Base-by-base conservation (phyloP, 2,329 filamentous ascomycete species). In the Penicillium sp. region DNA sequence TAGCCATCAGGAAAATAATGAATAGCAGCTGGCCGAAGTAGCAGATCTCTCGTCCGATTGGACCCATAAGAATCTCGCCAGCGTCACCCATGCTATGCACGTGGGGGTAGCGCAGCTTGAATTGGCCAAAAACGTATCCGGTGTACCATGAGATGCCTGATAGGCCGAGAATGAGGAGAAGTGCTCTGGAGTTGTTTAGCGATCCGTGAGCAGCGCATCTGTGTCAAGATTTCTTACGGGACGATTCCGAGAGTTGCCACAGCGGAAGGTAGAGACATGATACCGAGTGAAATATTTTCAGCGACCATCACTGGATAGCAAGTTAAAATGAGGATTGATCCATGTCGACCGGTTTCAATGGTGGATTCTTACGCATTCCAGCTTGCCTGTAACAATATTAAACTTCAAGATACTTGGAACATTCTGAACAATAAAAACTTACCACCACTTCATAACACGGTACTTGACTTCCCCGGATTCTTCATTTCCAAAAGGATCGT, bases 1-100 rank as follows among this genome's bases (percentile, higher is more conserved):
- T 87, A 43, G 81, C 85, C 69, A 87, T 84, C 59, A 88, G 81
- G 73, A 89, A 88, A 58, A 86, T 75, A 44, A 89, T 76, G 69
- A 89, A 83, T 11, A 89, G 71, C 3, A 81, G 72, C 60, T 87
- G 85, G 61, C 82, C 85, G 58, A 77, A 71, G 33, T 83, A 85
- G 43, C 87, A 77, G 27, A 89, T 57, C 67, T 87, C 83, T 58
- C 84, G 81, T 1, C 84, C 85, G 26, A 83, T 73, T 6, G 73
- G 75, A 18, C 87, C 87, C 58, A 81, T 75, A 49, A 89, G 77
- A 50, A 89, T 73, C 35, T 79, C 74, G 1, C 85, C 86, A 14
- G 84, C 86, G 63, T 90, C 87, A 27, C 85, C 84, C 66, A 89
- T 88, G 65, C 83, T 84, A 47, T 82, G 79, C 31, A 88, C 79